Evolutionary conservation across 2,329 filamentous ascomycete species (phyloP), one percentile per base, ranked within the genome.

Genomic region (Esteya vermicola): DNA sequence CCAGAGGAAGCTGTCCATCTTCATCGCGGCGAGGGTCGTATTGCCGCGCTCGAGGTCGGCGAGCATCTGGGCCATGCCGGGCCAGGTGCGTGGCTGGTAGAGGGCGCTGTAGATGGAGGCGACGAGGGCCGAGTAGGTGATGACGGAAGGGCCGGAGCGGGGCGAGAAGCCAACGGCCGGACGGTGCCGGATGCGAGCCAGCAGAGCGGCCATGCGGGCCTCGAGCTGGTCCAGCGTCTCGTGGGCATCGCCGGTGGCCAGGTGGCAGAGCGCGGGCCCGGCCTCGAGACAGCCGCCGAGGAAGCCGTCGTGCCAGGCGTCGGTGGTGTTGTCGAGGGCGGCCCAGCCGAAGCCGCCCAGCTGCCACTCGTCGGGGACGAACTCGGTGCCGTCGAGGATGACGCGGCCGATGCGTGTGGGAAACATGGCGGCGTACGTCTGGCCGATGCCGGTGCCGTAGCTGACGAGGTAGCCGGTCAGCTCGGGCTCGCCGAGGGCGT

Each of bases 371-470:
- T 69, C 63, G 8, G 53, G 56, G 4, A 67, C 59, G 40, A 66
- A 65, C 45, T 68, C 62, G 8, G 63, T 65, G 0, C 65, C 67
- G 41, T 71, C 67, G 0, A 70, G 52, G 12, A 71, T 62, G 34
- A 71, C 48, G 5, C 66, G 58, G 0, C 67, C 67, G 0, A 67
- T 64, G 33, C 59, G 61, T 18, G 58, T 47, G 1, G 67, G 67
- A 31, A 70, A 70, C 61, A 70, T 64, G 43, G 59, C 61, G 21
- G 63, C 65, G 39, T 66, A 71, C 0, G 63, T 68, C 50, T 70
- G 66, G 0, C 64, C 68, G 34, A 71, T 69, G 4, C 62, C 64
- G 0, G 67, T 70, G 16, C 68, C 68, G 42, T 71, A 71, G 44
- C 63, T 67, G 25, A 68, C 62, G 14, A 70, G 53, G 38, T 68